Percentiles rank a stretch among this genome's conserved stretches.
These are phyloP conservation scores for Spiraea crenata DNA, from an alignment of 331 rosid species.

Conservation along the genomic window DNA sequence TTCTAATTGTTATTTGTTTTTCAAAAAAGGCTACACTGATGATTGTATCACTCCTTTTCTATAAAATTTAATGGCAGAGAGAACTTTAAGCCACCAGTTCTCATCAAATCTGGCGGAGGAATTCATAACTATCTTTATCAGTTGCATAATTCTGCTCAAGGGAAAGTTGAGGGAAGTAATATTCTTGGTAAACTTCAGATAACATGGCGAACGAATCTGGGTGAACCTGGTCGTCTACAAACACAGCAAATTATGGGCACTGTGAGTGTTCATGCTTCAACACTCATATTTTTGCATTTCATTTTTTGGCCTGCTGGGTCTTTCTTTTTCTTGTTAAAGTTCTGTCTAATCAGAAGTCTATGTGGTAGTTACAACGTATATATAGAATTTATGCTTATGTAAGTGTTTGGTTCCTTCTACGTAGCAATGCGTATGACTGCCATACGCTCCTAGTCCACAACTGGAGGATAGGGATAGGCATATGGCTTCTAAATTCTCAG, in stretches of 20 bases:
- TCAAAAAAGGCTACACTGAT: background rate
- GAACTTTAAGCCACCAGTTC: constrained; percentile 61
- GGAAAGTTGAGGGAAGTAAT: constrained; percentile 88
- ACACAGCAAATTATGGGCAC: constrained; percentile 97
- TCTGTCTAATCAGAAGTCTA: background rate
- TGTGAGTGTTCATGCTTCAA: constrained; percentile 51
- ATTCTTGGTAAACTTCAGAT: constrained; percentile 96
- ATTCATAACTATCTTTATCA: constrained; percentile 92
- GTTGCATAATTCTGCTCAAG: constrained; percentile 49
- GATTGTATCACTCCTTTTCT: constrained; percentile 7
- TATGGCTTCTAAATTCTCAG: background rate
- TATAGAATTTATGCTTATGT: background rate
- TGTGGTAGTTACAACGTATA: background rate
- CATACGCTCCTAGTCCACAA: background rate
- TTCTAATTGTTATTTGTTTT: background rate
- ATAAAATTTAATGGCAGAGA: constrained; percentile 49
- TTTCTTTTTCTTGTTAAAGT: background rate
- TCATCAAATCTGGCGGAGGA: constrained; percentile 91
- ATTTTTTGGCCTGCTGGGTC: background rate
- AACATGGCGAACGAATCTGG: constrained; percentile 98
- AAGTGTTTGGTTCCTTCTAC: background rate
- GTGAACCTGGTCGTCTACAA: constrained; percentile 97
- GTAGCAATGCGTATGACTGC: background rate
- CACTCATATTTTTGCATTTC: background rate
- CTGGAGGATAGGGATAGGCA: background rate